Evolutionary conservation across 768 basidiomycete species (phyloP).

Genomic region (Psilocybe subaeruginosa): DNA sequence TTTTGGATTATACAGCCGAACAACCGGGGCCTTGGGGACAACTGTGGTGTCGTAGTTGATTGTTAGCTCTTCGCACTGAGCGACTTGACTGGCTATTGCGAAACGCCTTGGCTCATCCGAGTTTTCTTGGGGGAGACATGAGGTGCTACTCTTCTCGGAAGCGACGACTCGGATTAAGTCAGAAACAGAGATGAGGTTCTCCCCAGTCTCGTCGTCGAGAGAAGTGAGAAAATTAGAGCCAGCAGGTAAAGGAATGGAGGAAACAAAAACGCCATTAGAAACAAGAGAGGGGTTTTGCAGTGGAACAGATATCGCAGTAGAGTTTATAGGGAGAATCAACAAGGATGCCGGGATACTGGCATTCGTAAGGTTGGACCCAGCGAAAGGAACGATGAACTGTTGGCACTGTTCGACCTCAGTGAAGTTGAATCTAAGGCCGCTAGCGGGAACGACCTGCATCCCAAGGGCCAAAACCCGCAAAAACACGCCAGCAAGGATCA

Average conservation of each 20-base stretch:
- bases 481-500: conserved; percentile 31
- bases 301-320: conserved; percentile 49
- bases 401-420: conserved; percentile 56
- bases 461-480: conserved; percentile 32
- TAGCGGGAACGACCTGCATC: conserved; percentile 43
- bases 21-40: conserved; percentile 30
- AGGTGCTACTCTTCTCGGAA: conserved; percentile 35
- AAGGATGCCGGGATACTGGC: conserved; percentile 44
- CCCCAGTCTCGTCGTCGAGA: conserved; percentile 49
- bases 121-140: conserved; percentile 39
- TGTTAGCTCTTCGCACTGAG: conserved; percentile 54
- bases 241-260: conserved; percentile 54
- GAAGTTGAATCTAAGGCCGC: conserved; percentile 38
- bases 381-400: conserved; percentile 47
- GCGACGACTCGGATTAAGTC: conserved; percentile 48
- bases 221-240: conserved; percentile 57
- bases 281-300: conserved; percentile 40
- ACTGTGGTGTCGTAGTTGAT: conserved; percentile 41
- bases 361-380: conserved; percentile 36
- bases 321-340: conserved; percentile 56
- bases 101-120: conserved; percentile 28
- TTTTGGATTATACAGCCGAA: conserved; percentile 42
- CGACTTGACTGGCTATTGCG: conserved; percentile 31
- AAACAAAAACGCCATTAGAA: conserved; percentile 44
- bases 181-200: conserved; percentile 44